These are phyloP conservation scores for Mycena maculata DNA, from an alignment of 768 basidiomycete genomes.

Conservation along the genomic window DNA sequence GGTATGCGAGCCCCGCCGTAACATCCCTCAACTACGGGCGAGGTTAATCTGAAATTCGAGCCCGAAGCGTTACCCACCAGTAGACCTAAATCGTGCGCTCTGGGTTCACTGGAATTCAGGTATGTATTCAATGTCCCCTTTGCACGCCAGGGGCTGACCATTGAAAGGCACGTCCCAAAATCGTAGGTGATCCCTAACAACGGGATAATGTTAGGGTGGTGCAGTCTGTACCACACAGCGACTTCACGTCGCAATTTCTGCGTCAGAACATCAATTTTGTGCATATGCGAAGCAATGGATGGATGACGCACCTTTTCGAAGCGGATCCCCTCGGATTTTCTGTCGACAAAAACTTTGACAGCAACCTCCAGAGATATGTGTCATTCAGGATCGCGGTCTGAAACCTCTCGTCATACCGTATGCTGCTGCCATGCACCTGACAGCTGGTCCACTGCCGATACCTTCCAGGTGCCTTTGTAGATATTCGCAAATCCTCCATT, in stretches of 20 bases:
- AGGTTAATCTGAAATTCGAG: rapidly evolving
- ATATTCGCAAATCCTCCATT: slow-evolving; percentile 16
- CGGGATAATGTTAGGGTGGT: slow-evolving; percentile 12
- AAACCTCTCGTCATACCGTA: not conserved
- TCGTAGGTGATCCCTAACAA: slow-evolving; percentile 14
- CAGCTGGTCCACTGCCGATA: not conserved
- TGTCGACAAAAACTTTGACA: slow-evolving; percentile 13
- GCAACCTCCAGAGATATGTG: not conserved
- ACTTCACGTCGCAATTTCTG: slow-evolving; percentile 19
- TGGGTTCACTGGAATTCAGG: not conserved
- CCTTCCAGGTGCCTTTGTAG: slow-evolving; percentile 11
- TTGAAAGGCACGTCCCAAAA: slow-evolving; percentile 16
- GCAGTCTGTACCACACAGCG: slow-evolving; percentile 10
- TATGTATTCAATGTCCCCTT: slow-evolving; percentile 5
- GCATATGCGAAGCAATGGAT: not conserved
- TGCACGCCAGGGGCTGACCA: slow-evolving; percentile 14
- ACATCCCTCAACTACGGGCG: not conserved
- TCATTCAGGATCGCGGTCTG: not conserved
- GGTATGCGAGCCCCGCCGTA: not conserved
- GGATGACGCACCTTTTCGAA: slow-evolving; percentile 1
- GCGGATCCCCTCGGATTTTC: not conserved
- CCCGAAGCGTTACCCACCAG: not conserved
- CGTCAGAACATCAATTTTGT: no score
- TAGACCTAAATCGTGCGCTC: not conserved
- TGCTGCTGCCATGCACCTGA: not conserved